A percentile compares a stretch with the other conserved stretches of the same genome.
Conservation (phyloP, 1,139 yeast genomes). For the Wickerhamiella pararugosa region DNA sequence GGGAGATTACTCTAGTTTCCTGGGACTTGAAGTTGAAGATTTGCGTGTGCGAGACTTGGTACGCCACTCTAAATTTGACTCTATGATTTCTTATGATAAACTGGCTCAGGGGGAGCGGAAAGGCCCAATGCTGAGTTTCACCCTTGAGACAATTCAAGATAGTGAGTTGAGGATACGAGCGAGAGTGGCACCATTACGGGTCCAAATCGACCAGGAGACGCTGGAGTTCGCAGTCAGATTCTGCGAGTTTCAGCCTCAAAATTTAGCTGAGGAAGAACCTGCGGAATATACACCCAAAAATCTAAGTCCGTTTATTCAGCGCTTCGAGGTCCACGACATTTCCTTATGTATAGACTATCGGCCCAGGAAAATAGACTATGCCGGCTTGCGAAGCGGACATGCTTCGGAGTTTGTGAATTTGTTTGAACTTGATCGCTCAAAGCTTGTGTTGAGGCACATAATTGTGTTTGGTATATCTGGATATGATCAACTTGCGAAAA, state of each 20-base stretch:
- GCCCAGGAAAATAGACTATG: slow-evolving; percentile 76
- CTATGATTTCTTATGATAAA: slow-evolving; percentile 56
- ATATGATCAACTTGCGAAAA: slow-evolving; percentile 39
- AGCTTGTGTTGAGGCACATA: slow-evolving; percentile 44
- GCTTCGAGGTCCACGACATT: slow-evolving; percentile 46
- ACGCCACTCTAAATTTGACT: slow-evolving; percentile 84
- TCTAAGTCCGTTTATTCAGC: slow-evolving; percentile 45
- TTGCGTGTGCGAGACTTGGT: slow-evolving; percentile 61
- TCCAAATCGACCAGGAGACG: slow-evolving; percentile 89
- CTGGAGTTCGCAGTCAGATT: slow-evolving; percentile 69
- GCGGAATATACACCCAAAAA: slow-evolving; percentile 32
- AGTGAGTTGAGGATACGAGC: slow-evolving; percentile 28
- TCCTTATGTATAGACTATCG: slow-evolving; percentile 72
- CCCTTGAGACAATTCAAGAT: background rate
- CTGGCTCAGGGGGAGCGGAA: slow-evolving; percentile 50
- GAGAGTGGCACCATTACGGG: slow-evolving; percentile 41
- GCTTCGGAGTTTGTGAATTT: slow-evolving; percentile 78
- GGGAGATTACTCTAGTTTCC: slow-evolving; percentile 8
- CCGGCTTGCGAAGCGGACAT: slow-evolving; percentile 73
- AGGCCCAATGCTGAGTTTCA: slow-evolving; percentile 39
- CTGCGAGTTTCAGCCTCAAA: slow-evolving; percentile 58
- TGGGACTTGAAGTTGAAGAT: slow-evolving; percentile 33
- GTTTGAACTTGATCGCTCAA: slow-evolving; percentile 76
- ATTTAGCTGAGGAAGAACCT: background rate
- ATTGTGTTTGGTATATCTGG: slow-evolving; percentile 68